Percentiles rank a stretch among this genome's conserved stretches.
Conservation (phyloP, 2,329 filamentous ascomycete species). For the Teratosphaeria pseudoeucalypti region DNA sequence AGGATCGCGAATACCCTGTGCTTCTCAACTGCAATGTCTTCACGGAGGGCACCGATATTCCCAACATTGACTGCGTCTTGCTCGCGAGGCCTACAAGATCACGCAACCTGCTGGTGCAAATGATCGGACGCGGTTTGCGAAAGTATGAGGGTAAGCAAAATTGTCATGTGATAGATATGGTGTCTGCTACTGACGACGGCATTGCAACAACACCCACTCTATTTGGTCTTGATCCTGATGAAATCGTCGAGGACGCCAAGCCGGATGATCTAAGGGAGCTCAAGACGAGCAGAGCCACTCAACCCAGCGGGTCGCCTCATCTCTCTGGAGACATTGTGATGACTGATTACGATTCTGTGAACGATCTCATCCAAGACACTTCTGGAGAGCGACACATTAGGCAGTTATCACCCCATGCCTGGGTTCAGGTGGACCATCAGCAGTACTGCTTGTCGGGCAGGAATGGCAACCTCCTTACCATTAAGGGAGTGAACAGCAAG, state of each 20-base stretch:
- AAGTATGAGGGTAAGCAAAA: constrained; percentile 69
- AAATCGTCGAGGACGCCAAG: constrained; percentile 57
- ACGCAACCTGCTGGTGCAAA: constrained; percentile 87
- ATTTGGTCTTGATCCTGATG: constrained; percentile 79
- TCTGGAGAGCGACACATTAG: constrained; percentile 71
- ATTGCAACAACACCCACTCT: constrained; percentile 85
- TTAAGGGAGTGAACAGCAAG: background rate
- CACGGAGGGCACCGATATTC: constrained; percentile 95
- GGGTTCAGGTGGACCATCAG: constrained; percentile 66
- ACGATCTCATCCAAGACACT: constrained; percentile 77
- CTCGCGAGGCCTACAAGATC: constrained; percentile 82
- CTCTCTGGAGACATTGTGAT: constrained; percentile 53
- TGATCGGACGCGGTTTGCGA: constrained; percentile 92
- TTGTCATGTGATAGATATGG: constrained; percentile 95
- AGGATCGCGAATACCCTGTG: constrained; percentile 66
- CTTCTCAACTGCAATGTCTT: constrained; percentile 93
- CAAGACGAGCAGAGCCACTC: constrained; percentile 18
- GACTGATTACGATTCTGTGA: constrained; percentile 84
- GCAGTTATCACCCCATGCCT: constrained; percentile 61
- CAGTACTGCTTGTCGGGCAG: constrained; percentile 60
- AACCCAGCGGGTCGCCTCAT: background rate
- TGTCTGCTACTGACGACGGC: constrained; percentile 71
- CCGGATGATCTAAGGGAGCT: constrained; percentile 49
- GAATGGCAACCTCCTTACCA: constrained; percentile 48
- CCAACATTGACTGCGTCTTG: constrained; percentile 89